Percentiles rank a stretch among this genome's conserved stretches.
phyloP scores from a whole-genome alignment of 2,329 filamentous ascomycete genomes.

The Stachybotrys chartarum region DNA sequence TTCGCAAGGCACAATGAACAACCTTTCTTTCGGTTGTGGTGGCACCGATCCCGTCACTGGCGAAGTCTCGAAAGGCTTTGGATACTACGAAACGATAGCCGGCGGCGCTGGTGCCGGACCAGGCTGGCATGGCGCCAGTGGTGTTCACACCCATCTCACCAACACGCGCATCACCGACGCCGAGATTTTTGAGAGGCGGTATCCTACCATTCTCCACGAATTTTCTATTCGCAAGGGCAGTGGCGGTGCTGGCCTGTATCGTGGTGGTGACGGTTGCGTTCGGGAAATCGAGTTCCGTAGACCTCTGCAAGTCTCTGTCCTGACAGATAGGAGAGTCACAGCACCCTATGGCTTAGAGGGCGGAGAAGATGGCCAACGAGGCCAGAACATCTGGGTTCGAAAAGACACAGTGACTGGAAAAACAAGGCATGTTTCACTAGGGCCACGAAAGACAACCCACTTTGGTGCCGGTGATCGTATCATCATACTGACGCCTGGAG shows the following conservation, averaged over 20 bases:
- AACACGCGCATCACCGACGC: constrained; percentile 29
- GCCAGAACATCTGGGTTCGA: constrained; percentile 62
- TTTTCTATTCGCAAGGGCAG: constrained; percentile 20
- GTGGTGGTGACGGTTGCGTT: constrained; percentile 70
- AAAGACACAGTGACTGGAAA: constrained; percentile 19
- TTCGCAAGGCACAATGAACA: constrained; percentile 73
- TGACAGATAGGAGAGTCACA: constrained; percentile 70
- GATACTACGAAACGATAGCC: constrained; percentile 28
- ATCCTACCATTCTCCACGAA: constrained; percentile 22
- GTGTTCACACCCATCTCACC: constrained; percentile 28
- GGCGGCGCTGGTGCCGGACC: constrained; percentile 23
- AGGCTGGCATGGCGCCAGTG: constrained; percentile 19
- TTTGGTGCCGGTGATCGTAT: constrained; percentile 15
- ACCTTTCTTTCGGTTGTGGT: constrained; percentile 71
- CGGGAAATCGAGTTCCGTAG: constrained; percentile 77
- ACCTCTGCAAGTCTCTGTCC: constrained; percentile 69
- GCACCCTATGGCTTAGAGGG: constrained; percentile 70
- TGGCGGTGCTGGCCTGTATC: constrained; percentile 57
- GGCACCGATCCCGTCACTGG: constrained; percentile 18
- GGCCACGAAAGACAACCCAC: constrained; percentile 11
- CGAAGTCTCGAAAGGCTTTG: constrained; percentile 19
- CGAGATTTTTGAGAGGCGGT: constrained; percentile 26
- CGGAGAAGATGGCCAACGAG: constrained; percentile 60
- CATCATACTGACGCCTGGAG: constrained; percentile 17
- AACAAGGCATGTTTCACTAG: constrained; percentile 20